These are phyloP conservation scores for Bjerkandera adusta DNA, from an alignment of 1,284 basidiomycete species.

Conservation along the genomic window DNA sequence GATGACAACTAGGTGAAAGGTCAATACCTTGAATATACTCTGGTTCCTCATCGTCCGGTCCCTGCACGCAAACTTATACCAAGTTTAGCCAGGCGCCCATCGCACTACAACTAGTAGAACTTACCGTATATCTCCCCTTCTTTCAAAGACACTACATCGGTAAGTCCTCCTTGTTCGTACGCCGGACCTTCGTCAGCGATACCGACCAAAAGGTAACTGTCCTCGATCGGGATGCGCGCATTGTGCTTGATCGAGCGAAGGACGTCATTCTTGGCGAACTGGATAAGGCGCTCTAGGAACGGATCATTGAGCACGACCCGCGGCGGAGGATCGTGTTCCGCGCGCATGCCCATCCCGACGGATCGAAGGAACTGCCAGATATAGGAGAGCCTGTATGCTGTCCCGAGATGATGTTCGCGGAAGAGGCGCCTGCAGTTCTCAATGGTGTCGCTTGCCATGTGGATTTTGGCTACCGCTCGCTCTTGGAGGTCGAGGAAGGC, in stretches of 20 bases:
- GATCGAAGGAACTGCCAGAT: slow-evolving; percentile 49
- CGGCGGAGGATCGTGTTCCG: slow-evolving; percentile 29
- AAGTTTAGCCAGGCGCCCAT: neutral
- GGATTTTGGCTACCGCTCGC: slow-evolving; percentile 46
- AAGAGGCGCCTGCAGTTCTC: slow-evolving; percentile 45
- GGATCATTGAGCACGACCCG: slow-evolving; percentile 42
- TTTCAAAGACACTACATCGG: slow-evolving; percentile 51
- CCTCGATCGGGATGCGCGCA: slow-evolving; percentile 68
- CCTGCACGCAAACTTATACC: slow-evolving; percentile 16
- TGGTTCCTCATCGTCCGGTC: slow-evolving; percentile 10
- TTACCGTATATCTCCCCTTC: slow-evolving; percentile 63
- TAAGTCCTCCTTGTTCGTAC: slow-evolving; percentile 45
- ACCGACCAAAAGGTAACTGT: slow-evolving; percentile 68
- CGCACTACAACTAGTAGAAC: slow-evolving; percentile 7
- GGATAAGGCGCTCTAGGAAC: slow-evolving; percentile 53
- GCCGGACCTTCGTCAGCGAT: slow-evolving; percentile 76
- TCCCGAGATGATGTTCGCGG: slow-evolving; percentile 49
- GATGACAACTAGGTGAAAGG: neutral
- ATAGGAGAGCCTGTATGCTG: slow-evolving; percentile 44
- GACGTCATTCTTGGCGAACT: slow-evolving; percentile 57
- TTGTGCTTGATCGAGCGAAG: slow-evolving; percentile 70
- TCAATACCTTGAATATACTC: slow-evolving; percentile 16
- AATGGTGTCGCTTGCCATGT: slow-evolving; percentile 54
- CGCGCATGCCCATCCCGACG: slow-evolving; percentile 45
- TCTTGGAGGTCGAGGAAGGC: slow-evolving; percentile 59